Conservation (phyloP, 164 flowering plant genomes). For the Piper longum region DNA sequence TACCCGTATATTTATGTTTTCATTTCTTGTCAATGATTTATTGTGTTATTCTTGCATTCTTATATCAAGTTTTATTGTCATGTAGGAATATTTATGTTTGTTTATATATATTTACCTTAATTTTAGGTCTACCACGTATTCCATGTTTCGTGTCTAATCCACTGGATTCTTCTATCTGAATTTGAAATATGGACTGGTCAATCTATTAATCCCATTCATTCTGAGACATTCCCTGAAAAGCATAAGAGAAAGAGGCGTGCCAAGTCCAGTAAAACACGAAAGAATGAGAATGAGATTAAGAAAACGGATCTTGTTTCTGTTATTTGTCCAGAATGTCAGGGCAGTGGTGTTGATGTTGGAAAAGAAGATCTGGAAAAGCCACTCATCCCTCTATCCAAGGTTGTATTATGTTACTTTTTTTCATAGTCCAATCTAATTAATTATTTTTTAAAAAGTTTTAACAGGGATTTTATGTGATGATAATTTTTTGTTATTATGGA, state of each 20-base stretch:
- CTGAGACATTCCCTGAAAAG: constrained; percentile 5
- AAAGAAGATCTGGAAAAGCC: constrained; percentile 57
- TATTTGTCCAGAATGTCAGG: constrained; percentile 94
- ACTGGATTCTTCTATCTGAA: constrained; percentile 85
- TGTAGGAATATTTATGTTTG: neutral
- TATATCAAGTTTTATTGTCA: neutral
- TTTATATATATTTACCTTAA: neutral
- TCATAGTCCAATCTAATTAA: too few relatives aligned
- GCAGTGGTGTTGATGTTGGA: constrained; percentile 45
- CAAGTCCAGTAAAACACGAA: constrained; percentile 18
- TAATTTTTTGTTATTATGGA: too few relatives aligned
- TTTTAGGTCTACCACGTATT: constrained; percentile 85
- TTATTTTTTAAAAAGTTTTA: too few relatives aligned
- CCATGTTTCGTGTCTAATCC: constrained; percentile 86
- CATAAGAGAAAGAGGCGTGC: constrained; percentile 25
- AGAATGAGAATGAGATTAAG: constrained; percentile 5
- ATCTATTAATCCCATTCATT: constrained; percentile 15
- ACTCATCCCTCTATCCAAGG: constrained; percentile 49
- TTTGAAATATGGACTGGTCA: constrained; percentile 31
- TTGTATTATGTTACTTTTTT: constrained; percentile 14
- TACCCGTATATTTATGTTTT: neutral
- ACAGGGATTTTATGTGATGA: too few relatives aligned
- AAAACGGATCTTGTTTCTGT: constrained; percentile 26
- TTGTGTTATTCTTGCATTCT: neutral
- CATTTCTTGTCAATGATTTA: neutral